Conservation (phyloP, 371 early-diverging fungal genomes). For the Mucor ambiguus region DNA sequence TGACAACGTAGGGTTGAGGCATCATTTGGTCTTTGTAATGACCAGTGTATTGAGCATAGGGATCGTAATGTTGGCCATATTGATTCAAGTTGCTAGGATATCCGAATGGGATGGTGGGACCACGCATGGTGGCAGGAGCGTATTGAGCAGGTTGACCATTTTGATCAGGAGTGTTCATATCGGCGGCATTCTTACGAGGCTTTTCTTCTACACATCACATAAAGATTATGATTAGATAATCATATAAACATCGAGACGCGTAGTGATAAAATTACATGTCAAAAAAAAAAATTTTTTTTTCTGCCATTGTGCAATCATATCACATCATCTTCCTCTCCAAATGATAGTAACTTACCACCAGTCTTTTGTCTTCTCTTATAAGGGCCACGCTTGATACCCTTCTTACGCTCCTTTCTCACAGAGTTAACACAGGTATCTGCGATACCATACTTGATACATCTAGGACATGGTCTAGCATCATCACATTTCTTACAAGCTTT, state of each 20-base stretch:
- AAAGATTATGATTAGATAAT: background rate
- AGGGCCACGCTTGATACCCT: slow-evolving; percentile 85
- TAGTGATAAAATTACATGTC: slow-evolving; percentile 1
- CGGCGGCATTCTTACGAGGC: slow-evolving; percentile 18
- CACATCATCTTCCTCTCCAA: background rate
- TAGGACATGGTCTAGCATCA: slow-evolving; percentile 83
- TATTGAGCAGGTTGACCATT: slow-evolving; percentile 19
- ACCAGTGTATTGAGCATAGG: slow-evolving; percentile 38
- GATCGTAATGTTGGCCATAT: slow-evolving; percentile 50
- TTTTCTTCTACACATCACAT: slow-evolving; percentile 20
- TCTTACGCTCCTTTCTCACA: slow-evolving; percentile 83
- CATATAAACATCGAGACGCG: background rate
- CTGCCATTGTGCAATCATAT: slow-evolving; percentile 3
- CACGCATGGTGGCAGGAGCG: slow-evolving; percentile 26
- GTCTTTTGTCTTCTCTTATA: slow-evolving; percentile 68
- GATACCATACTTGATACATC: slow-evolving; percentile 81
- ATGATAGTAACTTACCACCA: slow-evolving; percentile 19
- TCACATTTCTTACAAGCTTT: slow-evolving; percentile 95
- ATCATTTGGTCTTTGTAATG: slow-evolving; percentile 44
- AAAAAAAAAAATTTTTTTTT: slow-evolving; percentile 9
- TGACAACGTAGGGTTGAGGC: slow-evolving; percentile 45
- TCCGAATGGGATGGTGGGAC: slow-evolving; percentile 37
- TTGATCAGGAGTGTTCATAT: slow-evolving; percentile 14
- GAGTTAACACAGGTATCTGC: slow-evolving; percentile 81
- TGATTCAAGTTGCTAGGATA: slow-evolving; percentile 49